Conservation (phyloP, 2,329 filamentous ascomycete genomes). For the Fusarium newnesense region DNA sequence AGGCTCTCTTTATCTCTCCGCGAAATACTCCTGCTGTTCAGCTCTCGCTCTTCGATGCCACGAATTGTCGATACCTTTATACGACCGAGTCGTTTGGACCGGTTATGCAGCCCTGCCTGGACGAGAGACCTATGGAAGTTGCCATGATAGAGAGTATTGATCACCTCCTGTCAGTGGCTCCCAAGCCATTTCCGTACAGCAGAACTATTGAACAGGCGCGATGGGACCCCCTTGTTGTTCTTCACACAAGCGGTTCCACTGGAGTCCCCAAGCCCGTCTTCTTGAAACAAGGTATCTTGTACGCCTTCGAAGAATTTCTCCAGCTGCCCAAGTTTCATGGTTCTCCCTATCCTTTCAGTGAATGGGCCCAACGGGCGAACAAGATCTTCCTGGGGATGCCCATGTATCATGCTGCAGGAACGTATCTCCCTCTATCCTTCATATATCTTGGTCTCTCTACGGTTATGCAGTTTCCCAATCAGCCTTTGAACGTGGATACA, state of each 20-base stretch:
- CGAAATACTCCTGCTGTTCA: background rate
- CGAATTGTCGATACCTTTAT: background rate
- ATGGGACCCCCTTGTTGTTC: constrained; percentile 7
- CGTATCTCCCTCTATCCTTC: background rate
- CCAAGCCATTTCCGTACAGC: background rate
- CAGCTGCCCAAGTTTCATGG: fast-evolving
- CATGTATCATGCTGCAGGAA: constrained; percentile 6
- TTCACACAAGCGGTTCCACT: constrained; percentile 11
- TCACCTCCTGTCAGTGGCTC: background rate
- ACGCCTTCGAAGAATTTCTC: fast-evolving
- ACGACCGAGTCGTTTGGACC: background rate
- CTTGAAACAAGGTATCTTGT: background rate
- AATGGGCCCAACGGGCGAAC: background rate
- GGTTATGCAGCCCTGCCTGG: background rate
- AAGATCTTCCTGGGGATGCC: background rate
- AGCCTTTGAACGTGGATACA: background rate
- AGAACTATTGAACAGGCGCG: background rate
- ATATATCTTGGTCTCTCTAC: background rate
- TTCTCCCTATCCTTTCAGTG: fast-evolving
- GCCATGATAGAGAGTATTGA: background rate
- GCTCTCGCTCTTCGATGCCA: background rate
- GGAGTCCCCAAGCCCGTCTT: constrained; percentile 3
- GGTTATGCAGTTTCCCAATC: background rate
- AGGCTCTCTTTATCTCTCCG: background rate
- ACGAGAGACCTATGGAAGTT: background rate